Percentiles rank a stretch among this genome's conserved stretches.
Conservation (phyloP, 1,284 basidiomycete species). For the Neotropicomus parvogracilis region DNA sequence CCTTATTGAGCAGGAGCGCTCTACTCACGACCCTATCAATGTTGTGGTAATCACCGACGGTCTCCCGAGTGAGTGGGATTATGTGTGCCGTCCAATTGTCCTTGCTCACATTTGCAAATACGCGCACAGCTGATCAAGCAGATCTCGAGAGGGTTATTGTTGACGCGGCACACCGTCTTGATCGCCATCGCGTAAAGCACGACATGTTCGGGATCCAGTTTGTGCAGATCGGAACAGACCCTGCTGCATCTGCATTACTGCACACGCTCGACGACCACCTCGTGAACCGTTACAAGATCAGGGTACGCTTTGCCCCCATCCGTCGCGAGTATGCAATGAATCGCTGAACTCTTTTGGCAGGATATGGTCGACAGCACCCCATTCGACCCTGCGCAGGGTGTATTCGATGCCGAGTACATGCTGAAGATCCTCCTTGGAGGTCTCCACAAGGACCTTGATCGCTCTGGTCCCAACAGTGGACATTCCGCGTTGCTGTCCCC, state of each 20-base stretch:
- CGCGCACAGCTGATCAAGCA: constrained; percentile 41
- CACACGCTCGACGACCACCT: constrained; percentile 46
- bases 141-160: constrained; percentile 49
- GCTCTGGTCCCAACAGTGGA: constrained; percentile 7
- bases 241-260: constrained; percentile 42
- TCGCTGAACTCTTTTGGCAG: constrained; percentile 25
- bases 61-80: constrained; percentile 38
- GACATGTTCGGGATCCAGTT: constrained; percentile 49
- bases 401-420: constrained; percentile 38
- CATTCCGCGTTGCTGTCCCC: constrained; percentile 15
- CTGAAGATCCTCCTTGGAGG: constrained; percentile 45
- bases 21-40: constrained; percentile 40
- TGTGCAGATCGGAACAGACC: constrained; percentile 49
- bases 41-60: constrained; percentile 50
- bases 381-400: constrained; percentile 33
- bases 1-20: constrained; percentile 34
- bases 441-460: constrained; percentile 30
- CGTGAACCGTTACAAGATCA: constrained; percentile 33
- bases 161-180: constrained; percentile 45
- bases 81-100: background rate
- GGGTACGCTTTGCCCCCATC: constrained; percentile 32
- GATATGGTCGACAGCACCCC: constrained; percentile 47
- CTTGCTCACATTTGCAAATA: constrained; percentile 1
- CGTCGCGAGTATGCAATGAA: background rate
- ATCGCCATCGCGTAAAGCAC: constrained; percentile 34